These are phyloP conservation scores for Sporobolomyces pararoseus DNA, from an alignment of 768 basidiomycete genomes.

Conservation along the genomic window DNA sequence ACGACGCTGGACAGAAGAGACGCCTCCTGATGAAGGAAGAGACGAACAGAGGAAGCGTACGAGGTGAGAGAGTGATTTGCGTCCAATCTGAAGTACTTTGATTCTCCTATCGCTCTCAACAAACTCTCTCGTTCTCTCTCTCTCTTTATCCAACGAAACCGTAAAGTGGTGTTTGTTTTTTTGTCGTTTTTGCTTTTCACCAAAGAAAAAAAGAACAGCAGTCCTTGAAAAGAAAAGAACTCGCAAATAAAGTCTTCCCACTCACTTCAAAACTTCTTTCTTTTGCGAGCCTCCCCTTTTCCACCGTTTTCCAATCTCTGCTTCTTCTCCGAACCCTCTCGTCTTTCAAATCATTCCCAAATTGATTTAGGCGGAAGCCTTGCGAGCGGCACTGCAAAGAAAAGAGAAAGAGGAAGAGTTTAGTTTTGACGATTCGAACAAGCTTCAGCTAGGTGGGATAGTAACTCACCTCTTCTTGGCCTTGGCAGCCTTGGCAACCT, in stretches of 20 bases:
- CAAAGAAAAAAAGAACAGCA: neutral
- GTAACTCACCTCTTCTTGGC: constrained; percentile 47
- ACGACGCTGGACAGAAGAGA: no score
- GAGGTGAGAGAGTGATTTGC: no score
- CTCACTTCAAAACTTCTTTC: no score
- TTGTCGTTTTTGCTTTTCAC: neutral
- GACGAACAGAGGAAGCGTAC: no score
- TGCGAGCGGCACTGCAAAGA: constrained; percentile 20
- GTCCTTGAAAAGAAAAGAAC: neutral
- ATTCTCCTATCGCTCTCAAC: no score
- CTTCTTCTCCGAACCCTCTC: no score
- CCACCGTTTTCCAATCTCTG: no score
- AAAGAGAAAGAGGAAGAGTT: neutral
- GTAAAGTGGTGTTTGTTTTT: neutral
- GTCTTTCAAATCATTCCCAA: neutral
- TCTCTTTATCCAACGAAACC: neutral
- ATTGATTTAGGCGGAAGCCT: constrained; percentile 20
- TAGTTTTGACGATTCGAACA: no score
- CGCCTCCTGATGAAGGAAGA: no score
- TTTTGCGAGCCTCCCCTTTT: no score
- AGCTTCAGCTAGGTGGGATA: neutral
- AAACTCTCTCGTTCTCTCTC: no score
- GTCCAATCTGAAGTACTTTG: no score
- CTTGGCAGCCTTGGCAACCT: constrained; percentile 44
- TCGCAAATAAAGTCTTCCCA: neutral